phyloP scores from a whole-genome alignment of 2,329 filamentous ascomycete genomes.

The Fusarium neocosmosporiellum region DNA sequence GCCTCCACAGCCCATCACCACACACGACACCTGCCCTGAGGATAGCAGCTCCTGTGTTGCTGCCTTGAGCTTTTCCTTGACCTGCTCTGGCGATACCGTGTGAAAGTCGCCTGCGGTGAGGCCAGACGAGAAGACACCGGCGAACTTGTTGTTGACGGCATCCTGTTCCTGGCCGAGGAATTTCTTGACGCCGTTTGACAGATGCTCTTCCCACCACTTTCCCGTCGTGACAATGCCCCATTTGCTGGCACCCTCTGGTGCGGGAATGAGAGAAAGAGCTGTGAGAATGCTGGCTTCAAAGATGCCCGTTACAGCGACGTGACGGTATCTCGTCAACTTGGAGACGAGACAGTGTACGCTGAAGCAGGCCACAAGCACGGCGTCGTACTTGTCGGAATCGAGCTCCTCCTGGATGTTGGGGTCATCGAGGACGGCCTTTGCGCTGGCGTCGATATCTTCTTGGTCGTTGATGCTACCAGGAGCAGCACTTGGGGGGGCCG shows the following conservation, averaged over 20 bases:
- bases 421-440: conserved; percentile 69
- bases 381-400: conserved; percentile 68
- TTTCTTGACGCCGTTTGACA: conserved; percentile 71
- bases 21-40: conserved; percentile 68
- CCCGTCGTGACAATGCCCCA: conserved; percentile 95
- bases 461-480: conserved; percentile 84
- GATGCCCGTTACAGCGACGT: conserved; percentile 68
- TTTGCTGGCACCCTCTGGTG: conserved; percentile 49
- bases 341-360: conserved; percentile 83
- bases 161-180: conserved; percentile 67
- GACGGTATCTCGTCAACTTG: conserved; percentile 57
- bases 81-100: conserved; percentile 70
- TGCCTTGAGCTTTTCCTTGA: conserved; percentile 73
- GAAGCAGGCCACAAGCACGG: conserved; percentile 89
- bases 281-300: conserved; percentile 84
- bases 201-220: conserved; percentile 81
- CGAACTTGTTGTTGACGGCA: conserved; percentile 66
- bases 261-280: conserved; percentile 63
- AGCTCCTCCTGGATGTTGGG: conserved; percentile 53
- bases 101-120: conserved; percentile 85
- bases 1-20: conserved; percentile 89
- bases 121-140: conserved; percentile 85
- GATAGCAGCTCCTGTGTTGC: conserved; percentile 75
- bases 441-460: conserved; percentile 73
- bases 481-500: conserved; percentile 65